These are phyloP conservation scores for Medicago lupulina DNA, from an alignment of 306 rosid genomes.

Conservation along the genomic window DNA sequence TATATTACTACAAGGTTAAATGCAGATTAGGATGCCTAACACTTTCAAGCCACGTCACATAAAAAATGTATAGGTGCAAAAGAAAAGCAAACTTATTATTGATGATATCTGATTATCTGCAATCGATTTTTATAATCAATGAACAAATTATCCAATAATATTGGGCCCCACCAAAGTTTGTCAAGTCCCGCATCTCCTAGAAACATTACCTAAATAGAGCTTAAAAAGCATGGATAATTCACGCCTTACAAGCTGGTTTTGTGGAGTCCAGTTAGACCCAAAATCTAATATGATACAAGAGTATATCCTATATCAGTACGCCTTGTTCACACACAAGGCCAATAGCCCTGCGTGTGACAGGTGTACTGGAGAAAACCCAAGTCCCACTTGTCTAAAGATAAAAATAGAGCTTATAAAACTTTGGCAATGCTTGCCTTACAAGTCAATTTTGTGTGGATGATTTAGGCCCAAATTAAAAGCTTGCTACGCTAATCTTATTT, in stretches of 20 bases:
- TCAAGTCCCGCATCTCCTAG: background rate
- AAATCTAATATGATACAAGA: background rate
- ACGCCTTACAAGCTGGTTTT: background rate
- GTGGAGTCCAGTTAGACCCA: background rate
- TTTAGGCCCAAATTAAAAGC: too few relatives aligned
- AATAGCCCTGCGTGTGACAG: background rate
- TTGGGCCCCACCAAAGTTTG: conserved; percentile 19
- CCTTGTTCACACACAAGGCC: background rate
- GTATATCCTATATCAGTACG: background rate
- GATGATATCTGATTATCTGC: conserved; percentile 20
- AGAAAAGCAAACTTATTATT: background rate
- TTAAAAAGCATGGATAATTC: background rate
- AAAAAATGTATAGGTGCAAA: conserved; percentile 2
- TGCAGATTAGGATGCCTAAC: conserved; percentile 24
- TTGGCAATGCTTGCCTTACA: too few relatives aligned
- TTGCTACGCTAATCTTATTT: background rate
- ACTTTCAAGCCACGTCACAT: conserved; percentile 30
- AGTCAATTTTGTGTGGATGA: too few relatives aligned
- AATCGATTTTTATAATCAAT: conserved; percentile 26
- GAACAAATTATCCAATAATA: conserved; percentile 15
- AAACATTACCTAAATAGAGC: background rate
- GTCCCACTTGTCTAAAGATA: background rate
- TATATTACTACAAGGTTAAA: conserved; percentile 20
- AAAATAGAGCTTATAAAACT: background rate
- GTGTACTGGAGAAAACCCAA: background rate